Percentiles rank a stretch among this genome's conserved stretches.
These are phyloP conservation scores for Hanseniaspora lachancei DNA, from an alignment of 805 yeast genomes.

Conservation along the genomic window DNA sequence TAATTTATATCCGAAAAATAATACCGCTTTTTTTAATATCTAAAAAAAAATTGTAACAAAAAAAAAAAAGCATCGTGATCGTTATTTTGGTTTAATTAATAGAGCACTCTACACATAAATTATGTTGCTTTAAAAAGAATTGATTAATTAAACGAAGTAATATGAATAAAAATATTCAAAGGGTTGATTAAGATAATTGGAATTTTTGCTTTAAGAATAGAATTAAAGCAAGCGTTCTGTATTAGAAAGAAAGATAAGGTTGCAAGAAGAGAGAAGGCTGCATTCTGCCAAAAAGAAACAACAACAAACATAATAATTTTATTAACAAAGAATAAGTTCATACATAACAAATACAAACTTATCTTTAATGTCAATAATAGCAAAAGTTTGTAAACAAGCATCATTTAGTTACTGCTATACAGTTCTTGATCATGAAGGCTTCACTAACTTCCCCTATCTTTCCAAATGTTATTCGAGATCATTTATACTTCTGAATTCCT, in stretches of 20 bases:
- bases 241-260: too few relatives aligned
- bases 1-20: not conserved
- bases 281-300: too few relatives aligned
- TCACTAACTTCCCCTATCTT: not conserved
- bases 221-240: too few relatives aligned
- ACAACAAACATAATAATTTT: too few relatives aligned
- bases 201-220: too few relatives aligned
- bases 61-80: not conserved
- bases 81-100: not conserved
- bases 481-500: not conserved
- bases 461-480: conserved; percentile 2
- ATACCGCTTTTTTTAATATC: not conserved
- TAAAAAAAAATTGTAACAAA: not conserved
- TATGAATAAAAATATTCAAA: not conserved
- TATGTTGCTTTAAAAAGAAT: not conserved
- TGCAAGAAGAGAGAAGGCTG: too few relatives aligned
- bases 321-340: not conserved
- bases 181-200: too few relatives aligned
- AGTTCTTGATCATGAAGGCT: not conserved
- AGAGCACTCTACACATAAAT: not conserved
- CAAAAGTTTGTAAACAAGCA: not conserved
- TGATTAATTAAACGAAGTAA: too few relatives aligned
- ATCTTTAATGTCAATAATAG: not conserved
- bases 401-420: conserved; percentile 6
- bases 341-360: not conserved